Evolutionary conservation across 2,329 filamentous ascomycete genomes (phyloP).

Genomic region (Fusarium sororula): DNA sequence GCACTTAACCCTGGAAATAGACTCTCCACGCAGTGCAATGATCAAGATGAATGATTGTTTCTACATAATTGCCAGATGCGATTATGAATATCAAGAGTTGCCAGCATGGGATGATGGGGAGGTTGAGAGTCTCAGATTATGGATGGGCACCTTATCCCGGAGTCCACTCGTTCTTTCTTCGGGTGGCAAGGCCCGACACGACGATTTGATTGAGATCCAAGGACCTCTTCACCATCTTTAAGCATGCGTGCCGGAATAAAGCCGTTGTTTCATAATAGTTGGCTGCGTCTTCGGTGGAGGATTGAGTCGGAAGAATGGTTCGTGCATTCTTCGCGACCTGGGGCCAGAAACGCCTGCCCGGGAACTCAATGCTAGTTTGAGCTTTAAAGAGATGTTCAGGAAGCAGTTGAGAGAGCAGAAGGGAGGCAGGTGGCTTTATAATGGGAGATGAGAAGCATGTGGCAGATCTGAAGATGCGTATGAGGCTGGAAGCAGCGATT

Average conservation of each 20-base stretch:
- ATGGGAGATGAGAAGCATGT: not conserved
- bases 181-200: rapidly evolving
- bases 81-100: not conserved
- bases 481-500: no score
- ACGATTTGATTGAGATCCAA: rapidly evolving
- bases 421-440: not conserved
- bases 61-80: no score
- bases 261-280: not conserved
- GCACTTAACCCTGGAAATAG: rapidly evolving
- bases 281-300: not conserved
- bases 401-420: rapidly evolving
- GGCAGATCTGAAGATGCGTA: not conserved
- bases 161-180: not conserved
- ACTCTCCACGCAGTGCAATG: rapidly evolving
- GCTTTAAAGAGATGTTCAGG: rapidly evolving
- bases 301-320: not conserved
- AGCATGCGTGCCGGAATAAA: no score
- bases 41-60: not conserved
- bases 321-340: not conserved
- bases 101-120: rapidly evolving
- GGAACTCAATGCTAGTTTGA: not conserved
- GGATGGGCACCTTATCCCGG: not conserved
- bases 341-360: rapidly evolving
- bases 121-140: not conserved
- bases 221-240: rapidly evolving